A percentile compares a stretch with the other conserved stretches of the same genome.
These are phyloP conservation scores for Cercophora sp. DNA, from an alignment of 495 filamentous ascomycete species.

Conservation along the genomic window DNA sequence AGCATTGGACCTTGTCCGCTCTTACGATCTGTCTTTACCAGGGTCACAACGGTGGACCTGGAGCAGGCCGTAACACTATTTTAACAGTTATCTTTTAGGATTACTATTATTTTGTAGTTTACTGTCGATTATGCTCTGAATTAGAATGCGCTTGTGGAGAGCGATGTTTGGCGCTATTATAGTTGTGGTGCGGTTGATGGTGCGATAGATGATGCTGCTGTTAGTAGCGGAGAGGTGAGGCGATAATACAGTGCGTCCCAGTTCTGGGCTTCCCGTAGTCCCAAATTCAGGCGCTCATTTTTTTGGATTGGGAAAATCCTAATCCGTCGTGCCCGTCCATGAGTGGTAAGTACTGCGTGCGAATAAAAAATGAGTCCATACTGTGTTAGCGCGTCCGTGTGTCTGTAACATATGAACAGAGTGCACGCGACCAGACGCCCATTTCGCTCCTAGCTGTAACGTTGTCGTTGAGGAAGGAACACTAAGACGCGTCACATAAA, in stretches of 20 bases:
- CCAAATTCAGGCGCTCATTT: not conserved
- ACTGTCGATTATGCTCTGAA: constrained; percentile 2
- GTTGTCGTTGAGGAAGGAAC: too few relatives aligned
- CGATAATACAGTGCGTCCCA: not conserved
- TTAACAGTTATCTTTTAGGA: too few relatives aligned
- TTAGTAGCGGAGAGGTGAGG: not conserved
- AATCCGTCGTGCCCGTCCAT: not conserved
- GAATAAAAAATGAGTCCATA: not conserved
- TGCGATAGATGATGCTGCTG: too few relatives aligned
- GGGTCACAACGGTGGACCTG: too few relatives aligned
- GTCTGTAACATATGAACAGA: not conserved
- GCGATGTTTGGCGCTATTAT: not conserved
- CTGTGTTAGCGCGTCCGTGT: not conserved
- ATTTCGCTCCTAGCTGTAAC: constrained; percentile 2
- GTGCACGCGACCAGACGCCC: constrained; percentile 1
- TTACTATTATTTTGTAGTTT: not conserved
- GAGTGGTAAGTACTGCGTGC: not conserved
- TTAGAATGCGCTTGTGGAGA: not conserved
- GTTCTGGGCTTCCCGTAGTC: not conserved
- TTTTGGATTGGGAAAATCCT: not conserved
- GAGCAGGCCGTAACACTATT: too few relatives aligned
- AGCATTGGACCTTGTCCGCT: not conserved
- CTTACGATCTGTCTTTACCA: too few relatives aligned
- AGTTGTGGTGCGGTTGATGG: not conserved
- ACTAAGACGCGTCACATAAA: too few relatives aligned